A percentile compares a stretch with the other conserved stretches of the same genome.
Evolutionary conservation across 306 rosid species (phyloP).

Genomic region (Castanea sativa): DNA sequence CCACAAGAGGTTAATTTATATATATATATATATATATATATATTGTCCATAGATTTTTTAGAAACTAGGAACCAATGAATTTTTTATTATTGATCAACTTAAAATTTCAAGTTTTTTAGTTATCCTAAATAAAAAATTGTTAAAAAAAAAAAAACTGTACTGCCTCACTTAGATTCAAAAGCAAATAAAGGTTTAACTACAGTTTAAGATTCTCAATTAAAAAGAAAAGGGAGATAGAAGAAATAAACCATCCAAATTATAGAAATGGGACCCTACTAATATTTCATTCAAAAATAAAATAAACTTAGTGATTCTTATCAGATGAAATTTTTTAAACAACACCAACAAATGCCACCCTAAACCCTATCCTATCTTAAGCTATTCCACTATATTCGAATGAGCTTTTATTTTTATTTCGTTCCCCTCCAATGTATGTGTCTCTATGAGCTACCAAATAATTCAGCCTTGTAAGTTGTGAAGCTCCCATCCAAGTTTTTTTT

Average conservation of each 20-base stretch:
- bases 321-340: neutral
- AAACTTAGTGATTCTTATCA: too few relatives aligned
- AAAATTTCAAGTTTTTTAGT: neutral
- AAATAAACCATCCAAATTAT: neutral
- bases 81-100: neutral
- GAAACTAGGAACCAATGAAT: neutral
- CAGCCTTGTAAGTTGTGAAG: too few relatives aligned
- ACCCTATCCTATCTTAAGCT: neutral
- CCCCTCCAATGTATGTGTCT: neutral
- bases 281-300: too few relatives aligned
- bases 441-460: neutral
- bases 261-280: too few relatives aligned
- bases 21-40: too few relatives aligned
- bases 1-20: neutral
- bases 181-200: neutral
- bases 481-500: neutral
- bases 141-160: too few relatives aligned
- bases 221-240: neutral
- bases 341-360: neutral
- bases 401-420: too few relatives aligned
- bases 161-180: neutral
- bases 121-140: neutral
- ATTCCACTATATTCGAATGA: too few relatives aligned
- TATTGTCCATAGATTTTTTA: neutral
- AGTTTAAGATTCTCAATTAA: neutral